Evolutionary conservation across 371 early-diverging fungal species (phyloP), one percentile per base, ranked within the genome.

Genomic region (Parasitella parasitica): DNA sequence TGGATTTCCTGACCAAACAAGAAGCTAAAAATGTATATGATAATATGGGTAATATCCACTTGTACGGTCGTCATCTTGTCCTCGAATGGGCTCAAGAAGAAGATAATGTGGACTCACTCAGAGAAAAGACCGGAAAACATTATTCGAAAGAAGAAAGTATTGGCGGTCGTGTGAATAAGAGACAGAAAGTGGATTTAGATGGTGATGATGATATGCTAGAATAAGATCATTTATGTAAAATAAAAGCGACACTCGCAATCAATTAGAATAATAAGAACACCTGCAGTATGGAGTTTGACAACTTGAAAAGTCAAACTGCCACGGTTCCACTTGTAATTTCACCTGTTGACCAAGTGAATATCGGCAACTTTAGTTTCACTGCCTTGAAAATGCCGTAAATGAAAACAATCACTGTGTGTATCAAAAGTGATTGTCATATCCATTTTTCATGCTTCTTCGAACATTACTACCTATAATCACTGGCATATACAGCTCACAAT

Each of bases 1-100:
- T 99, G 67, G 97, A 98, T 66, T 94, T 97, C 74, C 78, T 95
- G 54, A 95, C 97, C 4, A 89, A 91, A 60, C 94, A 95, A 67
- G 96, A 95, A 67, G 98, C 98, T 32, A 84, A 91, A 73, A 87
- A 88, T 61, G 97, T 95, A n/a, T 90, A 91, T 69, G 89, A 93
- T 51, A 81, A 91, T 22, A 88, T 99, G 75, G 78, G 83, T 39
- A 89, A 87, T 71, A 97, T 99, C 35, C 99, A 99, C 85, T 88
- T 99, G 83, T 98, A 98, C 69, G 99, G 99, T 36, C 89, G 99
- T 57, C 97, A 97, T 67, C 73, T 99, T 72, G 98, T 99, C 9
- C 75, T 99, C 32, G 97, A 98, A 76, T 97, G 93, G 92, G 97
- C 97, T 4, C 85, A 95, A 66, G 93, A 94, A 38, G 95, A 92